These are phyloP conservation scores for Suhomyces xylopsoci DNA, from an alignment of 805 yeast species.

Conservation along the genomic window DNA sequence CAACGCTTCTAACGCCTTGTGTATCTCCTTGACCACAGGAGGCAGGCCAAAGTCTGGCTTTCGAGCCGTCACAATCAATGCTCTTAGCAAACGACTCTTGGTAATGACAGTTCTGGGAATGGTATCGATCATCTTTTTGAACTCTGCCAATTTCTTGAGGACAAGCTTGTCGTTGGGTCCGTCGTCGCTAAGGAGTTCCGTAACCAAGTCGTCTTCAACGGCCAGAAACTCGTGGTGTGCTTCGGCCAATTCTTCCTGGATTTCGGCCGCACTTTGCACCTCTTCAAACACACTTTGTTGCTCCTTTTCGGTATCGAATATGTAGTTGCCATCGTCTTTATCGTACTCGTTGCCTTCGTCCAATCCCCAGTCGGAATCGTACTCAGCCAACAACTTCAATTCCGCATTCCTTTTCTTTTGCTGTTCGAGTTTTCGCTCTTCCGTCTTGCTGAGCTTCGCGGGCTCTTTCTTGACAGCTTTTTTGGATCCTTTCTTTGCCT, in stretches of 20 bases:
- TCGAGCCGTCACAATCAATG: constrained; percentile 29
- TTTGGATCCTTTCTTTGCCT: constrained; percentile 5
- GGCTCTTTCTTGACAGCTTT: constrained; percentile 4
- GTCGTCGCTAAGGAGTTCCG: constrained; percentile 12
- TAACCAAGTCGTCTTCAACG: constrained; percentile 14
- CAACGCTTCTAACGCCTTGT: not conserved
- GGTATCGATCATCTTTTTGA: constrained; percentile 14
- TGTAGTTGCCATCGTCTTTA: constrained; percentile 27
- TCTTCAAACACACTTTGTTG: constrained; percentile 23
- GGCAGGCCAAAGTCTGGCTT: constrained; percentile 15
- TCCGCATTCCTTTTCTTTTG: constrained; percentile 12
- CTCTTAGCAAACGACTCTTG: constrained; percentile 30
- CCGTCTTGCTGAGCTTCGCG: constrained; percentile 2
- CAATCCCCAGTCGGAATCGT: constrained; percentile 44
- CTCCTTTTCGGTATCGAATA: constrained; percentile 30
- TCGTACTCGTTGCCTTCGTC: constrained; percentile 32
- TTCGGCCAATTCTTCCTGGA: constrained; percentile 15
- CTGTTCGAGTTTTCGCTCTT: constrained; percentile 16
- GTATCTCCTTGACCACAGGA: not conserved
- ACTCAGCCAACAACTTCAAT: constrained; percentile 11
- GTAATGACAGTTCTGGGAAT: constrained; percentile 30
- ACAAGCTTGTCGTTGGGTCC: constrained; percentile 15
- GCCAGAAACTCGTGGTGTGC: constrained; percentile 17
- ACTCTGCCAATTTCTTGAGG: constrained; percentile 13
- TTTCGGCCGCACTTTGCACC: constrained; percentile 23